Percentiles rank a stretch among this genome's conserved stretches.
Conservation (phyloP, 768 basidiomycete species). For the Mycena belliarum region DNA sequence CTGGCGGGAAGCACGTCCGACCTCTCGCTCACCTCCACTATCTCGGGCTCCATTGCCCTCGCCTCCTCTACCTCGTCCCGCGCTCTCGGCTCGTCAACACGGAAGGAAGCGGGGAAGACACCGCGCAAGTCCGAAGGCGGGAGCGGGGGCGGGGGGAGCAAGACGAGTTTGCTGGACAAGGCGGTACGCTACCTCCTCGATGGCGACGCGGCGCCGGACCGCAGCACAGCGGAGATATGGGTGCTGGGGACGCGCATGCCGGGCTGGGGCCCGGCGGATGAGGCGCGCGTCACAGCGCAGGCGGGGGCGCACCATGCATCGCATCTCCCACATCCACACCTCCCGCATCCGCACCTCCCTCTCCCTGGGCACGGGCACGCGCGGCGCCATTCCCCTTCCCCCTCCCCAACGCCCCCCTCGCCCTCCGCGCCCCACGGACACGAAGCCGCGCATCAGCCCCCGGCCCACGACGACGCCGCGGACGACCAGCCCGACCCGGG, state of each 20-base stretch:
- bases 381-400: no score
- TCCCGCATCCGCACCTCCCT: background rate
- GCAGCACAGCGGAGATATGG: conserved; percentile 67
- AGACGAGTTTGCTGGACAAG: conserved; percentile 43
- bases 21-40: background rate
- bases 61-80: background rate
- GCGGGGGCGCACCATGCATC: no score
- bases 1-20: conserved; percentile 1
- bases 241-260: conserved; percentile 65
- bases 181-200: conserved; percentile 71
- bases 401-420: no score
- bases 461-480: no score
- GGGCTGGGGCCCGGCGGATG: conserved; percentile 43
- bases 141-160: background rate
- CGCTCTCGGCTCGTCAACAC: no score
- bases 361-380: background rate
- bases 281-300: background rate
- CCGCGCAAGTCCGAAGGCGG: background rate
- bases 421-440: no score
- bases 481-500: background rate
- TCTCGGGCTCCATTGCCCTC: background rate
- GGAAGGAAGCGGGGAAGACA: no score
- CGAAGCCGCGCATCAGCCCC: no score
- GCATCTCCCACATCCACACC: background rate
- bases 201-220: conserved; percentile 70